Evolutionary conservation across 1,139 yeast genomes (phyloP).

Genomic region (Kodamaea arcana): DNA sequence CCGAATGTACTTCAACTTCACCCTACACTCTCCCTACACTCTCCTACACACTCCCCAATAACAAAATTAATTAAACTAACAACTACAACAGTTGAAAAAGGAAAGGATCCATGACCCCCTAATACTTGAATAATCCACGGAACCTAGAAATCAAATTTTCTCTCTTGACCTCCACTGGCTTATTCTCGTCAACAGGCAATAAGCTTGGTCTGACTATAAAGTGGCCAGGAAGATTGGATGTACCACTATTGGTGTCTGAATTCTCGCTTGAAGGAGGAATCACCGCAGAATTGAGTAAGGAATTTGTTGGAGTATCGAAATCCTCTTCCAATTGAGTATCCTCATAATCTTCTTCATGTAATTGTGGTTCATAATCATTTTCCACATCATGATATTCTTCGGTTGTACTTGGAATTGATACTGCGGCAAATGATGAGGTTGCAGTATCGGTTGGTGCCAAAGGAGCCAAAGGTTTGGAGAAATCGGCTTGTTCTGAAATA

Average conservation of each 20-base stretch:
- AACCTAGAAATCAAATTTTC: constrained; percentile 29
- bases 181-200: constrained; percentile 9
- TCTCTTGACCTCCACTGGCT: not conserved
- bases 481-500: not conserved
- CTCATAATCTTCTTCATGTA: constrained; percentile 1
- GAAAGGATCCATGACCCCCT: no score
- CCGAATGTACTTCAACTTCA: no score
- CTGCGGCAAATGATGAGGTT: constrained; percentile 40
- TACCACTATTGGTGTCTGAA: constrained; percentile 3
- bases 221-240: constrained; percentile 6
- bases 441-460: constrained; percentile 1
- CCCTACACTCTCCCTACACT: not conserved
- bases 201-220: constrained; percentile 7
- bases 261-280: constrained; percentile 9
- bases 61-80: no score
- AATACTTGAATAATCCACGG: constrained; percentile 31
- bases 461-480: constrained; percentile 1
- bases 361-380: constrained; percentile 10
- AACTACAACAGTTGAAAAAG: no score
- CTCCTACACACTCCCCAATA: no score
- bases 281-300: constrained; percentile 17
- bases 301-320: constrained; percentile 23
- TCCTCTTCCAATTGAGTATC: constrained; percentile 2
- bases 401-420: constrained; percentile 26
- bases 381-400: constrained; percentile 16